These are phyloP conservation scores for Linnemannia elongata DNA, from an alignment of 192 early-diverging fungal species.

Conservation along the genomic window DNA sequence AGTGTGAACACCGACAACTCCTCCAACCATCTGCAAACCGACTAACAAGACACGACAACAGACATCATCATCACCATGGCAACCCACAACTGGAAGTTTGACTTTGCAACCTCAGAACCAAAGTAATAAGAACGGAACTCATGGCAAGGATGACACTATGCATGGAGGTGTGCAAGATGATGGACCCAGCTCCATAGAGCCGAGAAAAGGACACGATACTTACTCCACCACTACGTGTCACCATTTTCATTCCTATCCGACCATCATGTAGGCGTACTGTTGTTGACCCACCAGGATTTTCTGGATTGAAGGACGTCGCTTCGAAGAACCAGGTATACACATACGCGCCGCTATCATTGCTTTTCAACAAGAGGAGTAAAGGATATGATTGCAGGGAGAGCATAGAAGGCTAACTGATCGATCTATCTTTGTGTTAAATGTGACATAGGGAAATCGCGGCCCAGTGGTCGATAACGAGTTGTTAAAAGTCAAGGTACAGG, in stretches of 20 bases:
- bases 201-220: background rate
- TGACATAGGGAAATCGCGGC: conserved; percentile 10
- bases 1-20: background rate
- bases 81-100: conserved; percentile 43
- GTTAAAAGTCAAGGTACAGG: conserved; percentile 52
- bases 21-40: background rate
- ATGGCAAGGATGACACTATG: background rate
- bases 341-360: background rate
- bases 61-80: conserved; percentile 18
- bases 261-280: conserved; percentile 6
- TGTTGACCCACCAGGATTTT: conserved; percentile 53
- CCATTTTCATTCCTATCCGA: background rate
- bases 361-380: too few species aligned
- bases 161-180: background rate
- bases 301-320: conserved; percentile 35
- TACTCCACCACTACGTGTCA: background rate
- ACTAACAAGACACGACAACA: background rate
- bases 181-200: background rate
- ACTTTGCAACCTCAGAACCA: conserved; percentile 46
- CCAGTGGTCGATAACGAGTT: conserved; percentile 39
- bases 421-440: background rate
- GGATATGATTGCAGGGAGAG: background rate
- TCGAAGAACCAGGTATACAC: conserved; percentile 40
- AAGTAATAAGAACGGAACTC: conserved; percentile 16
- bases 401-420: background rate